These are phyloP conservation scores for Penicillium italicum DNA, from an alignment of 2,329 filamentous ascomycete species.

Conservation along the genomic window DNA sequence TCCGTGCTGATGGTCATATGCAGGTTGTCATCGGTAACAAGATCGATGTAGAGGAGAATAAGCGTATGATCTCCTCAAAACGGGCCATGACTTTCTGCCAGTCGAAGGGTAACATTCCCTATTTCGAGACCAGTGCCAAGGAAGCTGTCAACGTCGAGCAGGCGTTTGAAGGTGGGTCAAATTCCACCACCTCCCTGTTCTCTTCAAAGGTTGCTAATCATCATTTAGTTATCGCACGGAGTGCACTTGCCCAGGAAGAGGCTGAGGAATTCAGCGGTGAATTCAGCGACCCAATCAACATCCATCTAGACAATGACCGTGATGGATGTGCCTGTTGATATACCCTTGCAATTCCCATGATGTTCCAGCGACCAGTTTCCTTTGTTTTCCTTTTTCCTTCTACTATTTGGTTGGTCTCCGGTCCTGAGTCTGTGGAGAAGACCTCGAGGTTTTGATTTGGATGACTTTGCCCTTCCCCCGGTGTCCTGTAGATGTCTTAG, in stretches of 20 bases:
- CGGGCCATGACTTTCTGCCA: slow-evolving; percentile 96
- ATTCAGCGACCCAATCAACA: slow-evolving; percentile 97
- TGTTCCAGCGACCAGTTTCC: slow-evolving; percentile 25
- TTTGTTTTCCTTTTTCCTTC: slow-evolving; percentile 15
- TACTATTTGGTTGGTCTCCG: slow-evolving; percentile 11
- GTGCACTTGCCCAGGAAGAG: slow-evolving; percentile 93
- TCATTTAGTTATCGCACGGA: slow-evolving; percentile 85
- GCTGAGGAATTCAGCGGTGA: slow-evolving; percentile 96
- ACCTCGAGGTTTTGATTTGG: slow-evolving; percentile 5
- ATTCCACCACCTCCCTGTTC: not conserved
- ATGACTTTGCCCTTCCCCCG: not conserved
- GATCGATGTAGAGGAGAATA: slow-evolving; percentile 97
- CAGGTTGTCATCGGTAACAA: slow-evolving; percentile 97
- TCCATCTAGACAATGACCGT: slow-evolving; percentile 89
- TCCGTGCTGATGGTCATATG: slow-evolving; percentile 9
- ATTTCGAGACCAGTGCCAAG: slow-evolving; percentile 99
- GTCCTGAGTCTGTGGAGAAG: slow-evolving; percentile 16
- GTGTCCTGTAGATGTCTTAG: slow-evolving; percentile 16
- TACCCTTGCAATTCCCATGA: slow-evolving; percentile 24
- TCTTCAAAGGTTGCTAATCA: not conserved
- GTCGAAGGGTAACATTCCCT: slow-evolving; percentile 94
- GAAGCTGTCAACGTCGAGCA: slow-evolving; percentile 98
- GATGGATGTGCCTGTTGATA: slow-evolving; percentile 87
- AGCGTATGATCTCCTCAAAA: slow-evolving; percentile 94
- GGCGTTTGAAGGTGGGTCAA: slow-evolving; percentile 64